Conservation (phyloP, 2,329 filamentous ascomycete species). For the Neurospora sp. region DNA sequence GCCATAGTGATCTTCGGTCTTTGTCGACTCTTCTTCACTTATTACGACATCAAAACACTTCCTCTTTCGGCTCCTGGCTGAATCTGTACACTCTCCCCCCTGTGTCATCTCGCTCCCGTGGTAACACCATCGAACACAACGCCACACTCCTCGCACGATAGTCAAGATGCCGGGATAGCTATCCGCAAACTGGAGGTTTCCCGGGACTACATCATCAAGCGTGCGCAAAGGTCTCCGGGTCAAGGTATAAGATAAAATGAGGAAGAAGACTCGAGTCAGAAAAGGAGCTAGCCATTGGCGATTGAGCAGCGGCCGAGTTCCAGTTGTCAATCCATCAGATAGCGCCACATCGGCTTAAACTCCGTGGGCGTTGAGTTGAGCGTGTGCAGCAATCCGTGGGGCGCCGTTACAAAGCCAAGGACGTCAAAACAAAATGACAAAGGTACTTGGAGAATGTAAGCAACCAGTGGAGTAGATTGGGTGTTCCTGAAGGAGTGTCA, state of each 20-base stretch:
- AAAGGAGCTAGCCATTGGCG: background rate
- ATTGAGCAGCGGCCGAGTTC: background rate
- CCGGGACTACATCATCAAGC: background rate
- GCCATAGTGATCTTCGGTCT: background rate
- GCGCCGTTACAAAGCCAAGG: background rate
- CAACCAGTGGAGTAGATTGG: conserved; percentile 11
- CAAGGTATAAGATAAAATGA: background rate
- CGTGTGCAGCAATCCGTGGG: conserved; percentile 2
- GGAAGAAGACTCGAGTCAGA: background rate
- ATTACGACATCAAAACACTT: background rate
- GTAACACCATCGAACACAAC: background rate
- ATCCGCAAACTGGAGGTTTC: background rate
- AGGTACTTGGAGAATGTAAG: conserved; percentile 7
- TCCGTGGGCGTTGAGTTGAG: conserved; percentile 5
- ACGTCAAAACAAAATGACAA: background rate
- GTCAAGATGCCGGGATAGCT: background rate
- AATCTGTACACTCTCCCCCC: background rate
- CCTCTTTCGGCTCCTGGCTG: background rate
- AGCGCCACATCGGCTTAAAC: conserved; percentile 8
- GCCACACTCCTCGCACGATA: background rate
- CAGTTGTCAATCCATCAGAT: background rate
- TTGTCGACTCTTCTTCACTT: background rate
- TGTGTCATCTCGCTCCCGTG: background rate
- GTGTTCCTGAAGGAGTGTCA: conserved; percentile 12
- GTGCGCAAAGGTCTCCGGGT: background rate